Conservation (phyloP, 139 green algal species). For the Chlorella sp. region DNA sequence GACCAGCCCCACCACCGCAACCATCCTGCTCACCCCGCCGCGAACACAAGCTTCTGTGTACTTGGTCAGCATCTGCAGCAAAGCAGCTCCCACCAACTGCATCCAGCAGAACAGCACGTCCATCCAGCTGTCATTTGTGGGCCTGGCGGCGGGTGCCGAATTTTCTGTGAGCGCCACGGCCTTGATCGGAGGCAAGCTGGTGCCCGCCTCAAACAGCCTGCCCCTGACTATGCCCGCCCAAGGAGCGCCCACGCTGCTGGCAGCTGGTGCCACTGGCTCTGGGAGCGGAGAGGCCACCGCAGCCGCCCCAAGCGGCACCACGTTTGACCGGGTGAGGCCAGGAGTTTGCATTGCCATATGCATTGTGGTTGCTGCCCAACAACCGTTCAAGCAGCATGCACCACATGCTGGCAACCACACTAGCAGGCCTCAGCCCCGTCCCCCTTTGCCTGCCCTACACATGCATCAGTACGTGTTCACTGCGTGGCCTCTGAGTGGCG, state of each 20-base stretch:
- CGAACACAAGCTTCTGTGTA: background rate
- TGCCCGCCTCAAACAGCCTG: constrained; percentile 11
- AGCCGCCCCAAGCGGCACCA: background rate
- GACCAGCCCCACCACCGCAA: background rate
- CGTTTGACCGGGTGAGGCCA: background rate
- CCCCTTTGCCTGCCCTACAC: background rate
- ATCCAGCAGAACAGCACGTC: background rate
- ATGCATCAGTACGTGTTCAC: constrained; percentile 1
- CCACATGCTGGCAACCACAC: background rate
- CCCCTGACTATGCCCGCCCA: background rate
- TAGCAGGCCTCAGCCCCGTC: background rate
- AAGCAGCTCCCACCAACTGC: background rate
- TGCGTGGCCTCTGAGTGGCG: too few species aligned
- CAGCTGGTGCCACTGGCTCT: background rate
- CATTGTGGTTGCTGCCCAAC: background rate
- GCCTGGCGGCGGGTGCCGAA: background rate
- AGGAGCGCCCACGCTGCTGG: background rate
- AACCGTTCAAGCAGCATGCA: background rate
- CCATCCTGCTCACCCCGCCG: background rate
- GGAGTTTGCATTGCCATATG: background rate
- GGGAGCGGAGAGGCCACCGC: background rate
- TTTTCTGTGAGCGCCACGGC: background rate
- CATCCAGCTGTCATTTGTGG: background rate
- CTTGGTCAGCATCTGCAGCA: background rate
- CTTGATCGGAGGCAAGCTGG: background rate